Evolutionary conservation across 192 early-diverging fungal species (phyloP), one percentile per base, ranked within the genome.

Genomic region (Backusella luteola): DNA sequence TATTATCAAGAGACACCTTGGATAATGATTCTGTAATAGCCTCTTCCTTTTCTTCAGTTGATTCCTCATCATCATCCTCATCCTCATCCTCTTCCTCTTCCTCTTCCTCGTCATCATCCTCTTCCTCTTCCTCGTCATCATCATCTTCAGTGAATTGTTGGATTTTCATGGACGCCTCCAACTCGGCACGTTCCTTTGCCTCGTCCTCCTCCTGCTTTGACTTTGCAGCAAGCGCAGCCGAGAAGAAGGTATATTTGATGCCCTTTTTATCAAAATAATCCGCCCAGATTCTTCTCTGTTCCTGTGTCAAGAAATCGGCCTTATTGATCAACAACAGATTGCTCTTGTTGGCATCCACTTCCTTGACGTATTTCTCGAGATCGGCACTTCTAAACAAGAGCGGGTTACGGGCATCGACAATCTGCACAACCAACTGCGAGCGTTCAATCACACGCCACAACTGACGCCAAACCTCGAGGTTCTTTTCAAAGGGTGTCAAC

Each of bases 381-480:
- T 99, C 98, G 2, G 85, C 89, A 44, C 90, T 93, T 46, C 95
- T 87, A 84, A 99, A 99, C 53, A 99, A 84, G 74, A 96, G 78
- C 0, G 97, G 97, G 85, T 99, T 96, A 56, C 98, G 89, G 7
- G 97, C 97, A 87, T 99, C 98, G 36, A 99, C 98, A 71, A 99
- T 99, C 87, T 99, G 98, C 39, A 99, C 97, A 19, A 99, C 84
- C 85, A 99, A 77, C 74, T 98, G 92, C 34, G 96, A 97, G 66
- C 96, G 88, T 84, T 99, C 98, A 77, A 99, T 94, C 56, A 99
- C 98, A 36, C 98, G 91, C 98, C 98, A 99, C 38, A 99, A 88
- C 82, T 99, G 98, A 69, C 97, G 88, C 98, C 98, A 99, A 32
- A 99, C 94, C 85, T 99, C 98, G 26, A 99, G 74, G 84, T 99